phyloP scores from a whole-genome alignment of 441 rosid species.

The Lepidium campestre region DNA sequence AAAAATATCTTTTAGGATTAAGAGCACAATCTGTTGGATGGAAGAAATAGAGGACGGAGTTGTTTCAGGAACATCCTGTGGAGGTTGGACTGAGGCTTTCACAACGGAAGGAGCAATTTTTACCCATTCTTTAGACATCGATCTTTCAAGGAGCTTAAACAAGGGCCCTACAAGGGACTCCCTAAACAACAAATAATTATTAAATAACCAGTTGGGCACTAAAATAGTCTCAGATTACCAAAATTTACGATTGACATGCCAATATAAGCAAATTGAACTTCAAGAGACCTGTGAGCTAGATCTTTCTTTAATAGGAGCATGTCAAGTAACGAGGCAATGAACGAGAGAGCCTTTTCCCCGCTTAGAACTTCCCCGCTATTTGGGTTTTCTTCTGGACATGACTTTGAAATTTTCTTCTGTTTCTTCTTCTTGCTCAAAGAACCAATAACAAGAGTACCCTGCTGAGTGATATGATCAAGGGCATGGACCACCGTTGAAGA shows the following conservation, averaged over 20 bases:
- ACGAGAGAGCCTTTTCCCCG: constrained; percentile 45
- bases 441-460: constrained; percentile 30
- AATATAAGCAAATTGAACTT: constrained; percentile 12
- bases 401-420: constrained; percentile 56
- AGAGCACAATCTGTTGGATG: constrained; percentile 63
- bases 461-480: constrained; percentile 44
- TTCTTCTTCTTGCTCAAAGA: constrained; percentile 51
- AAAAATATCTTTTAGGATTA: constrained; percentile 70
- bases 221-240: background rate
- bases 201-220: background rate
- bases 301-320: constrained; percentile 78
- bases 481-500: constrained; percentile 52
- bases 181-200: constrained; percentile 38
- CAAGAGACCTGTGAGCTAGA: constrained; percentile 61
- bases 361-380: constrained; percentile 27
- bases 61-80: constrained; percentile 38
- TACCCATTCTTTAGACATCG: constrained; percentile 51
- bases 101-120: constrained; percentile 24
- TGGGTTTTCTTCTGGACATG: constrained; percentile 27
- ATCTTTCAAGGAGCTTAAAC: constrained; percentile 65
- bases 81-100: constrained; percentile 35
- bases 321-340: constrained; percentile 77
- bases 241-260: background rate
- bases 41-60: constrained; percentile 33
- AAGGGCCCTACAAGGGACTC: constrained; percentile 69